Base-by-base conservation (phyloP, 2,329 filamentous ascomycete genomes). In the Cercospora brassicicola region DNA sequence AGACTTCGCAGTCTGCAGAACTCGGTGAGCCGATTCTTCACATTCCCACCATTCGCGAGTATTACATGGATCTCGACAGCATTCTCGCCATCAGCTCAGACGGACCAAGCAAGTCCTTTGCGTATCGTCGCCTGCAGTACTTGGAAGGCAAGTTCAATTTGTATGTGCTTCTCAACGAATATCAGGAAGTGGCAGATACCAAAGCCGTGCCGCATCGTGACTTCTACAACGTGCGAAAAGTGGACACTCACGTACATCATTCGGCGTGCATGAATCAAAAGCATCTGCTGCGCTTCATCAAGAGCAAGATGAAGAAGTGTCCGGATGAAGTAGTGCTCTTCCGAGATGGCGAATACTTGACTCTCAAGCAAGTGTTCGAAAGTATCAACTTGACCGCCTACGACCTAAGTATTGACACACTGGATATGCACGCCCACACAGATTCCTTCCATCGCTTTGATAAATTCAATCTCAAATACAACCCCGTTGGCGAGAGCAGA, bases 251-350 rank as follows among this genome's bases (percentile, higher is more conserved):
- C 85, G 95, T 99, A 74, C 95, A 99, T 78, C 95, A 99, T 80
- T 99, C 95, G 15, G 95, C 95, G 26, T 99, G 95, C 79, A 99
- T 99, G 95, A 99, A 99, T 78, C 95, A 99, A 81, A 99, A 99
- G 82, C 95, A 99, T 85, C 83, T 99, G 66, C 84, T 99, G 69
- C 92, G 95, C 64, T 99, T 99, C 81, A 99, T 99, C 84, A 99
- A 99, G 82, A 97, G 93, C 81, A 99, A 99, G 82, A 97, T 99
- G 93, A 98, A 97, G 86, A 99, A 97, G 81, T 95, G 88, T 18
- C 93, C 94, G 0, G 92, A 98, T 76, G 95, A 99, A 81, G 89
- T 95, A 33, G 95, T 99, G 6, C 86, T 99, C 55, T 96, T 89
- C 79, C 88, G 95, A 77, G 95, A 99, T 79, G 94, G 91, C 68